Conservation (phyloP, 495 filamentous ascomycete species). For the Penicillium turbatum region DNA sequence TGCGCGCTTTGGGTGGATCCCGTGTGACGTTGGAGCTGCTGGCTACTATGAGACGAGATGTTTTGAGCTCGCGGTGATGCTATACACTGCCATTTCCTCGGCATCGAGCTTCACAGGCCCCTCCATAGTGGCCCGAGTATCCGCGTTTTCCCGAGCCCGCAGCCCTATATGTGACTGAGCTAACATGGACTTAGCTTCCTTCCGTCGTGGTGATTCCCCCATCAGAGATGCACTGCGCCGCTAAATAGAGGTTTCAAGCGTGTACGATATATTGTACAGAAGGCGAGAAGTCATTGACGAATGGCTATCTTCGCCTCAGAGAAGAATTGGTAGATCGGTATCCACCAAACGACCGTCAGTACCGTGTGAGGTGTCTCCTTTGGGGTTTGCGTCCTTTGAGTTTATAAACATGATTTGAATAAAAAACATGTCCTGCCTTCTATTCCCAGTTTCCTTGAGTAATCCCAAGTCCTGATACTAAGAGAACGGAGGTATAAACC, state of each 20-base stretch:
- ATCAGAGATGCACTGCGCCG: slow-evolving; percentile 43
- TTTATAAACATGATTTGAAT: slow-evolving; percentile 3
- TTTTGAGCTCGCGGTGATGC: neutral
- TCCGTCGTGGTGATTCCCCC: slow-evolving; percentile 46
- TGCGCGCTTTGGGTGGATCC: neutral
- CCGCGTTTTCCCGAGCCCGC: slow-evolving; percentile 5
- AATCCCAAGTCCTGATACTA: neutral
- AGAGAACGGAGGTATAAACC: neutral
- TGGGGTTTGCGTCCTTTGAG: neutral
- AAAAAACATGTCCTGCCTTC: neutral
- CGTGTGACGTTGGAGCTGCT: neutral
- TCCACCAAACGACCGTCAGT: slow-evolving; percentile 5
- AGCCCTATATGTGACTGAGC: slow-evolving; percentile 4
- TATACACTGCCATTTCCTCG: neutral
- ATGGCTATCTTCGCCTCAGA: slow-evolving; percentile 8
- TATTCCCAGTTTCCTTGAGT: neutral
- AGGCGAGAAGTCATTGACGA: slow-evolving; percentile 11
- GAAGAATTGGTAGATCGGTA: slow-evolving; percentile 14
- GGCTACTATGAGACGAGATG: neutral
- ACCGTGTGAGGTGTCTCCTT: slow-evolving; percentile 3
- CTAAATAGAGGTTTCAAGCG: slow-evolving; percentile 28
- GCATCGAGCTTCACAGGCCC: neutral
- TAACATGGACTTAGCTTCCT: slow-evolving; percentile 37
- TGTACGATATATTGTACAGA: slow-evolving; percentile 49
- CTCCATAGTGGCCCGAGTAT: slow-evolving; percentile 1